A percentile compares a stretch with the other conserved stretches of the same genome.
Evolutionary conservation across 148 eudicot genomes (phyloP).

Genomic region (Nepenthes gracilis): DNA sequence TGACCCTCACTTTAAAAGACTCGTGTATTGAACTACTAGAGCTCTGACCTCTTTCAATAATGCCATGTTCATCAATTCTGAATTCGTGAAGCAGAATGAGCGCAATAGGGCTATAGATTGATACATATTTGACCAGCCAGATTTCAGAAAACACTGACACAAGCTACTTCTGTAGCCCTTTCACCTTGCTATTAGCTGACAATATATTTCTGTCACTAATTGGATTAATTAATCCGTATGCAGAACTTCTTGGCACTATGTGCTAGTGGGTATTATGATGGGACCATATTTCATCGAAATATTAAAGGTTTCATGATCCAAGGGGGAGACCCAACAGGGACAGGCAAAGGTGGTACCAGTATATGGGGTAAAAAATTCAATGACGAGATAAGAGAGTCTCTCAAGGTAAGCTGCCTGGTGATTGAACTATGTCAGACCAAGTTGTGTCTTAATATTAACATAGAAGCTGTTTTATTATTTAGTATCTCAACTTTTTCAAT

Average conservation of each 20-base stretch:
- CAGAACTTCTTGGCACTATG: constrained; percentile 94
- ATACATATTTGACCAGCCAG: too few species aligned
- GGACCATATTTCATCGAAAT: constrained; percentile 91
- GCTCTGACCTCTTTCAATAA: too few species aligned
- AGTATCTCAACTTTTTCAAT: too few species aligned
- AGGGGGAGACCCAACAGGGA: constrained; percentile 96
- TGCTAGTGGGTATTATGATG: constrained; percentile 91
- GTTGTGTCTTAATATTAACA: too few species aligned
- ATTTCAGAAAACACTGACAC: not conserved
- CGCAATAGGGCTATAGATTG: too few species aligned
- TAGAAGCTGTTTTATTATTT: too few species aligned
- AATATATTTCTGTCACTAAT: not conserved
- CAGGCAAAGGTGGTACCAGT: constrained; percentile 97
- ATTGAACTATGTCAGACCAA: not conserved
- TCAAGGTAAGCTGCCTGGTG: constrained; percentile 41
- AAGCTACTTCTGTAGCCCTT: not conserved
- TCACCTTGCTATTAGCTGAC: not conserved
- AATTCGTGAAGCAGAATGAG: too few species aligned
- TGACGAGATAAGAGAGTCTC: constrained; percentile 94
- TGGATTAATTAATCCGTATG: constrained; percentile 9
- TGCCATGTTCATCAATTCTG: too few species aligned
- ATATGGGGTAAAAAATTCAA: constrained; percentile 94
- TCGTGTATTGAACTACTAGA: too few species aligned
- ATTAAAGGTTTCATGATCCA: constrained; percentile 99
- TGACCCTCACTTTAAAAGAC: too few species aligned